Conservation (phyloP, 306 rosid genomes). For the Ammopiptanthus mongolicus region DNA sequence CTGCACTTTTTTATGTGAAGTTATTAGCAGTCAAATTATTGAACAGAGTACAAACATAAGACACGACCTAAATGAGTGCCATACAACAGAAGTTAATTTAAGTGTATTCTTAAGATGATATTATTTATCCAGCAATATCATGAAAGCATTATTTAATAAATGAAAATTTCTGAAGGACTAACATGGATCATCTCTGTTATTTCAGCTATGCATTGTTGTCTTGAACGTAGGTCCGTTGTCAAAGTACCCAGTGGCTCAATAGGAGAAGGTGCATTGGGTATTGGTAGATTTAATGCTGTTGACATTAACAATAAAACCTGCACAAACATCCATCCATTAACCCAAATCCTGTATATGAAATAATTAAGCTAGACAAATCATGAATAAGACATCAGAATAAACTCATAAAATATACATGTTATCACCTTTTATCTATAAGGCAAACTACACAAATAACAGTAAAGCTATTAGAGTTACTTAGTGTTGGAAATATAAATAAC, state of each 20-base stretch:
- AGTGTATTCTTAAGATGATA: not conserved
- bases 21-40: not conserved
- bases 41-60: not conserved
- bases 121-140: not conserved
- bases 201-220: conserved; percentile 68
- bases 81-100: not conserved
- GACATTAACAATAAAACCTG: conserved; percentile 71
- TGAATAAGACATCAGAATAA: not conserved
- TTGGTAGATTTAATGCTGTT: conserved; percentile 43
- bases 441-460: too few relatives aligned
- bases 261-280: conserved; percentile 24
- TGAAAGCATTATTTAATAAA: not conserved
- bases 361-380: not conserved
- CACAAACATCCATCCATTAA: not conserved
- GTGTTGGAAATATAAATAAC: too few relatives aligned
- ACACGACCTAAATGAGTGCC: not conserved
- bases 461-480: too few relatives aligned
- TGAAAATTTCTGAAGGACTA: conserved; percentile 27
- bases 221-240: conserved; percentile 49
- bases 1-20: not conserved
- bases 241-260: conserved; percentile 29
- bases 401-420: not conserved
- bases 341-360: not conserved
- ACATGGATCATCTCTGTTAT: conserved; percentile 85
- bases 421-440: not conserved